Evolutionary conservation across 1,139 yeast genomes (phyloP).

Genomic region (Geotrichum armillariae): DNA sequence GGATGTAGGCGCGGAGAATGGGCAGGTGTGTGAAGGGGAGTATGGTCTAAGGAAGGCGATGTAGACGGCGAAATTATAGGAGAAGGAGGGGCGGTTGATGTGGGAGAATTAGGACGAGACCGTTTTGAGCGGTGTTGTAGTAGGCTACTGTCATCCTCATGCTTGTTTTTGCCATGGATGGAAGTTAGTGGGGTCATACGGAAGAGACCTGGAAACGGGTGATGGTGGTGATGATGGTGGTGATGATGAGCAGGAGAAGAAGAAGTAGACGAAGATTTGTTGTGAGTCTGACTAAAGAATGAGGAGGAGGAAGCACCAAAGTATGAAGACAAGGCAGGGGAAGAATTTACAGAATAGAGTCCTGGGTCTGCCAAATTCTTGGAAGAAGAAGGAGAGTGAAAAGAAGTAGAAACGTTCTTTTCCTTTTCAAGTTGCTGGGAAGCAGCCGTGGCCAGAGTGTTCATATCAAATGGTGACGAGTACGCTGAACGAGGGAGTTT

Average conservation of each 20-base stretch:
- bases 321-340: constrained; percentile 65
- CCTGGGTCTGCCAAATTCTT: constrained; percentile 5
- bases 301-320: constrained; percentile 37
- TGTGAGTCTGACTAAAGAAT: constrained; percentile 3
- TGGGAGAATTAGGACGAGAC: constrained; percentile 79
- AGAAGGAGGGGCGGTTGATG: constrained; percentile 63
- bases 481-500: constrained; percentile 4
- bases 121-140: constrained; percentile 52
- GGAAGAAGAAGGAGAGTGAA: constrained; percentile 7
- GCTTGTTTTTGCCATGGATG: constrained; percentile 27
- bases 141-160: constrained; percentile 47
- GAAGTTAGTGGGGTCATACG: constrained; percentile 56
- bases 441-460: constrained; percentile 78
- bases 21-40: constrained; percentile 60
- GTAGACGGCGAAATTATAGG: constrained; percentile 43
- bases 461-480: constrained; percentile 57
- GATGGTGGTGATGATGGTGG: constrained; percentile 35
- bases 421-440: constrained; percentile 69
- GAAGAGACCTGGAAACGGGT: constrained; percentile 50
- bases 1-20: constrained; percentile 53
- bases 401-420: constrained; percentile 15
- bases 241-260: constrained; percentile 21
- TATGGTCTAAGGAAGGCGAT: constrained; percentile 53
- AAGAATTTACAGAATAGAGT: constrained; percentile 50
- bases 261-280: constrained; percentile 23